Evolutionary conservation across 257 asterid species (phyloP).

Genomic region (Solanum lycopersicoides): DNA sequence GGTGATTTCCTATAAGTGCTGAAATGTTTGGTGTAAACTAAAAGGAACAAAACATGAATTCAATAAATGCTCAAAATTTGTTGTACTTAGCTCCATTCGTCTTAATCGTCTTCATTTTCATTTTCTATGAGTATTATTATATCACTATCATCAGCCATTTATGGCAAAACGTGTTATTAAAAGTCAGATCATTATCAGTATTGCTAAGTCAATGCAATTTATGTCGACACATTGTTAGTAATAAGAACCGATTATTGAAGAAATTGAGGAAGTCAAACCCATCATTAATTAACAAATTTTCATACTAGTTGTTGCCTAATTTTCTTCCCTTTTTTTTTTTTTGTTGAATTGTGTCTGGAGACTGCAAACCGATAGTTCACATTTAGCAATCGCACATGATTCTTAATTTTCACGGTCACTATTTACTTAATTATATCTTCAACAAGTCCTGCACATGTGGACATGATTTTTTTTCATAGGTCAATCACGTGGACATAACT

Average conservation of each 20-base stretch:
- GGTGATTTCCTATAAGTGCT: too few relatives aligned
- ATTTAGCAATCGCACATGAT: not conserved
- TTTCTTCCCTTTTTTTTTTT: not conserved
- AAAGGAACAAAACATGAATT: not conserved
- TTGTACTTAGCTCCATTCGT: not conserved
- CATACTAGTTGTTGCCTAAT: constrained; percentile 22
- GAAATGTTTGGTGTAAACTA: not conserved
- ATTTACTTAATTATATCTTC: not conserved
- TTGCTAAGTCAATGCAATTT: constrained; percentile 13
- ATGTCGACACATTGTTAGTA: not conserved
- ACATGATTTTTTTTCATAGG: not conserved
- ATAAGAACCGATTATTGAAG: not conserved
- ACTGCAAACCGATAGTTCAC: not conserved
- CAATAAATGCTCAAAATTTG: not conserved
- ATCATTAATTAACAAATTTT: constrained; percentile 4
- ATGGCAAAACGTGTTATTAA: not conserved
- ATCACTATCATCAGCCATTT: not conserved
- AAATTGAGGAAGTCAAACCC: constrained; percentile 1
- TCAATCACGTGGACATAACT: not conserved
- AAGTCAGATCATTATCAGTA: not conserved
- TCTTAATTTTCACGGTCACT: not conserved
- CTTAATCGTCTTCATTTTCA: not conserved
- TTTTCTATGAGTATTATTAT: not conserved
- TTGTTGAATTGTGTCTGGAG: not conserved
- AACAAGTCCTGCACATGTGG: not conserved